A percentile compares a stretch with the other conserved stretches of the same genome.
These are phyloP conservation scores for Pseudophaeomoniella oleicola DNA, from an alignment of 2,329 filamentous ascomycete genomes.

Conservation along the genomic window DNA sequence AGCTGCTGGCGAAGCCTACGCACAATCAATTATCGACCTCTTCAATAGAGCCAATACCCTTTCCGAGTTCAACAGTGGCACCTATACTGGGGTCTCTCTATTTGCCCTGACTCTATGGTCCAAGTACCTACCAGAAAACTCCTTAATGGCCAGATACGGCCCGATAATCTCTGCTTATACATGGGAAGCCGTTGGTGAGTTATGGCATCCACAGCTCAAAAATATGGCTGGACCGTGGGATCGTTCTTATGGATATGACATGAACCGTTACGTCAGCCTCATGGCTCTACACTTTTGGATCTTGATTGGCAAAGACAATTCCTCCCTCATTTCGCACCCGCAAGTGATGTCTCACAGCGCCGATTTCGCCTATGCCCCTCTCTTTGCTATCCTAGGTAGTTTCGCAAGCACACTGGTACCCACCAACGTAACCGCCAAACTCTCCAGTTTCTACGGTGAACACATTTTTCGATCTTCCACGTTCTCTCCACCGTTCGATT, in stretches of 20 bases:
- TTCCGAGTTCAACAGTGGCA: constrained; percentile 48
- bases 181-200: constrained; percentile 35
- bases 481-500: constrained; percentile 45
- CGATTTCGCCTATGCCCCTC: constrained; percentile 43
- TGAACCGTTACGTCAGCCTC: constrained; percentile 46
- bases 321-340: constrained; percentile 18
- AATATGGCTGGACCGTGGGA: constrained; percentile 54
- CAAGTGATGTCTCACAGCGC: constrained; percentile 42
- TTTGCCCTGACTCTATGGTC: constrained; percentile 44
- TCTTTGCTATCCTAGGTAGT: constrained; percentile 39
- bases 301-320: constrained; percentile 17
- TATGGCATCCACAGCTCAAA: constrained; percentile 45
- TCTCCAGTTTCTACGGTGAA: constrained; percentile 37
- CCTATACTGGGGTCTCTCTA: constrained; percentile 48
- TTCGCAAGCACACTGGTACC: constrained; percentile 35
- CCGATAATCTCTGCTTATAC: constrained; percentile 36
- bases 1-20: constrained; percentile 39
- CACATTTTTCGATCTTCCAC: constrained; percentile 38
- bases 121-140: constrained; percentile 41
- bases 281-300: constrained; percentile 46
- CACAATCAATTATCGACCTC: constrained; percentile 39
- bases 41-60: constrained; percentile 42
- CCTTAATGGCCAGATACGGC: constrained; percentile 38
- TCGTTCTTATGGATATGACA: constrained; percentile 47
- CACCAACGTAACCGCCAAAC: constrained; percentile 16